Evolutionary conservation across 306 rosid species (phyloP).

Genomic region (Ormosia emarginata): DNA sequence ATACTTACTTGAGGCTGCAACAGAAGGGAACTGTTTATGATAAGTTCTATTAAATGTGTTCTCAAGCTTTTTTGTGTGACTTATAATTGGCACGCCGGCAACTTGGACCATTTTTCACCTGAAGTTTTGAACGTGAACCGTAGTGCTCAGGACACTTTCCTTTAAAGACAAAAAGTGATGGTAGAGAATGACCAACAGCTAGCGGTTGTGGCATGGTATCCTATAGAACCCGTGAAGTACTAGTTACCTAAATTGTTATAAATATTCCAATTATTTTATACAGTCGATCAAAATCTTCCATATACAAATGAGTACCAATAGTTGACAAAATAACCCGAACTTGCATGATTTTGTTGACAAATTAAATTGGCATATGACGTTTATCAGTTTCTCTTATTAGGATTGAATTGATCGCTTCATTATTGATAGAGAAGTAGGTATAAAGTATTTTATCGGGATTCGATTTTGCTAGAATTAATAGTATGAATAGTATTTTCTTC

Average conservation of each 20-base stretch:
- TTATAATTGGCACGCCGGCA: constrained; percentile 16
- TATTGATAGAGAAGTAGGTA: no score
- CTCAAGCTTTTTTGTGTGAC: not conserved
- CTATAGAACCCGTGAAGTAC: not conserved
- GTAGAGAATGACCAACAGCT: not conserved
- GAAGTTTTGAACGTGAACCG: not conserved
- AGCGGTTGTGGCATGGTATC: not conserved
- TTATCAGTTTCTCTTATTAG: no score
- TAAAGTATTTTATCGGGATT: no score
- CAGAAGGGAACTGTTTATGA: not conserved
- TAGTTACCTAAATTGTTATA: not conserved
- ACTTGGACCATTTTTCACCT: constrained; percentile 41
- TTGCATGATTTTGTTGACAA: no score
- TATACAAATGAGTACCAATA: not conserved
- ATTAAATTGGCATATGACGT: no score
- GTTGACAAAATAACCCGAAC: no score
- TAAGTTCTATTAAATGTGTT: constrained; percentile 2
- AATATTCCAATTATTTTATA: not conserved
- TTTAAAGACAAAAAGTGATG: constrained; percentile 25
- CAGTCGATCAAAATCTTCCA: not conserved
- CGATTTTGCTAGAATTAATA: no score
- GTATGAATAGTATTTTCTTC: no score
- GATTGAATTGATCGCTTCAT: no score
- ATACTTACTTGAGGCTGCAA: constrained; percentile 9
- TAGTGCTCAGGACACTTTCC: constrained; percentile 19